Evolutionary conservation across 2,329 filamentous ascomycete species (phyloP), one percentile per base, ranked within the genome.

Genomic region (Rutstroemia sp.): DNA sequence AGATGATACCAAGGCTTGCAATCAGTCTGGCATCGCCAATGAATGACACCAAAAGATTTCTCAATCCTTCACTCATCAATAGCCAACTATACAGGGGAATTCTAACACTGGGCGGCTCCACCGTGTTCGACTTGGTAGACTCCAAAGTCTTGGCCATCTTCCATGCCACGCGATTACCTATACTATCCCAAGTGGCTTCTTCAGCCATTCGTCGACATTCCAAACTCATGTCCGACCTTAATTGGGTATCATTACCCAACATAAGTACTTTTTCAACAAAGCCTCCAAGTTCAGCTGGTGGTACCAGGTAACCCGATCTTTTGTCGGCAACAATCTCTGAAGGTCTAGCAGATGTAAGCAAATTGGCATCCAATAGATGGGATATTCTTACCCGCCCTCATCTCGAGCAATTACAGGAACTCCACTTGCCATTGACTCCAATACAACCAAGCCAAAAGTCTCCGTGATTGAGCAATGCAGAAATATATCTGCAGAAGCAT

Each of bases 341-440:
- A 0, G 85, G 85, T 0, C 86, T 55, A 17, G 4, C 1, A 16
- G 42, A 42, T 4, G 16, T 40, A 45, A 55, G 45, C 17, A 25
- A n/a, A 7, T 21, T 19, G 14, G 16, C 8, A 49, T 2, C 30
- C n/a, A 46, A n/a, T 19, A 2, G 19, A 9, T 14, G 21, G 5
- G 23, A 12, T 8, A 19, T 3, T 48, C 36, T 49, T 44, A 55
- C 52, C 52, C 85, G 9, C 85, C 85, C 65, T 86, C 82, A 63
- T 88, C 83, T 47, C 86, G 77, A 2, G 85, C 85, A 52, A 88
- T 75, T 23, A 88, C 84, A 0, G 84, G 84, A 2, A 89, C 76
- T 2, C 84, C 83, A 60, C 83, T 86, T 0, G 84, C 84, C 84
- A 88, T 87, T 3, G 82, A 81, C 69, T 88, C 85, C 2, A 88